Evolutionary conservation across 106 monocot genomes (phyloP), one percentile per base, ranked within the genome.

Genomic region (Phalaenopsis equestris): DNA sequence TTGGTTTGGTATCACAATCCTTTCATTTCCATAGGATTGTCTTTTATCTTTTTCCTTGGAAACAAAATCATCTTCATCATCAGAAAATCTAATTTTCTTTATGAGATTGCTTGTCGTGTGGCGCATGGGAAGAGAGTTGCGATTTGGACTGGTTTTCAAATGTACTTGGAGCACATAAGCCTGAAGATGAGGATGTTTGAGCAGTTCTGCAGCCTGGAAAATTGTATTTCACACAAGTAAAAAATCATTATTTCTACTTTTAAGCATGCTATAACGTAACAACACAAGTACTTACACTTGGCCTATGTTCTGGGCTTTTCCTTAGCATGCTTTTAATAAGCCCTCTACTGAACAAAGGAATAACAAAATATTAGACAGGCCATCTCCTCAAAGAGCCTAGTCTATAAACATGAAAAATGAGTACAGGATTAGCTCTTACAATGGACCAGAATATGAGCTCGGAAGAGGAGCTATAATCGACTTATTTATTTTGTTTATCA

Each of bases 401-500:
- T 16, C 70, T 55, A 42, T 9, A 41, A 55, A 46, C 7, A 75
- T 5, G 61, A 58, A 46, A 19, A 68, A 73, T 38, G 70, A 16
- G 4, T 36, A 39, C 38, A 70, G 39, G 15, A 19, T 55, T 23
- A 39, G 4, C 0, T 47, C 99, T 91, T 90, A 99, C 99, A 95
- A 93, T 81, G 91, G 82, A 72, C 94, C 91, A 79, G 94, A 99
- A 57, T 95, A 99, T 77, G 83, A 73, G 23, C 88, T 91, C 48
- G 99, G 99, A 52, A 95, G 91, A 79, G 99, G 99, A 58, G 94
- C 79, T 4, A 99, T 86, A 78, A 95, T 99, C 7, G 99, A 99
- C 83, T 90, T 99, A 84, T 93, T 99, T 75, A 99, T 99, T 91
- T 99, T 99, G 88, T 95, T 95, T 80, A 99, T 95, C 75, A 99